A percentile compares a stretch with the other conserved stretches of the same genome.
These are phyloP conservation scores for Sclerotiophoma versabilis DNA, from an alignment of 2,329 filamentous ascomycete genomes.

Conservation along the genomic window DNA sequence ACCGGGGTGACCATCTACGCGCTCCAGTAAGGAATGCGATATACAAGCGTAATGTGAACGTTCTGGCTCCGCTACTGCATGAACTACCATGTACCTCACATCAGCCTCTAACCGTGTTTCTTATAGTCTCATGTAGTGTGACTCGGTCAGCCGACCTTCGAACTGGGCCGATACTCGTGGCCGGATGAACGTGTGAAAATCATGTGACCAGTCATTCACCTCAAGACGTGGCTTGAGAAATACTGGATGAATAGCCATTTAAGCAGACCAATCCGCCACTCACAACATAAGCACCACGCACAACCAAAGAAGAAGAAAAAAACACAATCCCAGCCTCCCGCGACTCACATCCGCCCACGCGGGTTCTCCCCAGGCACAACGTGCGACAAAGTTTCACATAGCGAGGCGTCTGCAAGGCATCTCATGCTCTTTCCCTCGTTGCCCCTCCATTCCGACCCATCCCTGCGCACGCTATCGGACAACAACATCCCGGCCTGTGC, in stretches of 20 bases:
- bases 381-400: not conserved
- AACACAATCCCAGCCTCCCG: not conserved
- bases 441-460: not conserved
- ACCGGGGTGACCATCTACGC: not conserved
- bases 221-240: not conserved
- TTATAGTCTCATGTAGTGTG: constrained; percentile 4
- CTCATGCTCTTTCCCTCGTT: not conserved
- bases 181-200: not conserved
- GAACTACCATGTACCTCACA: constrained; percentile 14
- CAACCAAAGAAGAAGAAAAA: too few species aligned
- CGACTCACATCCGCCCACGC: not conserved
- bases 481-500: constrained; percentile 5
- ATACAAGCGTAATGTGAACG: constrained; percentile 15
- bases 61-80: constrained; percentile 9
- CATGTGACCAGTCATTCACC: constrained; percentile 1
- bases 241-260: not conserved
- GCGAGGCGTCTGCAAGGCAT: constrained; percentile 4
- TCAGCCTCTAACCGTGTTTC: constrained; percentile 7
- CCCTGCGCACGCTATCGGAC: not conserved
- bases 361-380: not conserved
- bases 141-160: not conserved
- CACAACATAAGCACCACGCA: too few species aligned
- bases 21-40: constrained; percentile 2
- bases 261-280: too few species aligned
- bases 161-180: not conserved